Conservation (phyloP, 257 asterid genomes). For the Paulownia fortunei region DNA sequence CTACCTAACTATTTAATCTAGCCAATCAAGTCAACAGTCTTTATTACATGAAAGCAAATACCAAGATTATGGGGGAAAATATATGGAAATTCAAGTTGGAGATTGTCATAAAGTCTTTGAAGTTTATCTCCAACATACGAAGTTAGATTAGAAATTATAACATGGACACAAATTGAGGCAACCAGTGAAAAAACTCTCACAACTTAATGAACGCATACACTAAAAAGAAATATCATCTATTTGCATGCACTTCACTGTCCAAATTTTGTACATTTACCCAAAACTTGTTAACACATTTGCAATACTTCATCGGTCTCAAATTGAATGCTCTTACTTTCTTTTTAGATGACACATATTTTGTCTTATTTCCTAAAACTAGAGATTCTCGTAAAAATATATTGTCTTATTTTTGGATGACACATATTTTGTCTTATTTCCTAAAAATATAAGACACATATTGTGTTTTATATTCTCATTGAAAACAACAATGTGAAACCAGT, state of each 20-base stretch:
- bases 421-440: too few relatives aligned
- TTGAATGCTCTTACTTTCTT: too few relatives aligned
- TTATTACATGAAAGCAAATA: neutral
- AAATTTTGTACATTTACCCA: neutral
- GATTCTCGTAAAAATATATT: too few relatives aligned
- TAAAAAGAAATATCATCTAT: neutral
- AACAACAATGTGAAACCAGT: too few relatives aligned
- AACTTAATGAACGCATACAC: constrained; percentile 6
- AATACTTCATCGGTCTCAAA: too few relatives aligned
- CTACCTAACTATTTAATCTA: neutral
- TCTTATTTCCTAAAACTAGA: too few relatives aligned
- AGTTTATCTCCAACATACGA: neutral
- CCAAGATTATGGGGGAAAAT: neutral
- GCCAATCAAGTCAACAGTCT: constrained; percentile 17
- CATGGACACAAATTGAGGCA: neutral
- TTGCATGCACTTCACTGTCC: neutral
- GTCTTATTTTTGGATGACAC: too few relatives aligned
- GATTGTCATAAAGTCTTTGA: neutral
- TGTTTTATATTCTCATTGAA: too few relatives aligned
- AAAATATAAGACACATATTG: too few relatives aligned
- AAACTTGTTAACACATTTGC: neutral
- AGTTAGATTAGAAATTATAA: neutral
- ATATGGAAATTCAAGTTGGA: constrained; percentile 21
- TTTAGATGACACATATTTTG: too few relatives aligned
- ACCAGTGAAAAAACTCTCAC: neutral